Conservation (phyloP, 106 monocot genomes). For the Posidonia australis region DNA sequence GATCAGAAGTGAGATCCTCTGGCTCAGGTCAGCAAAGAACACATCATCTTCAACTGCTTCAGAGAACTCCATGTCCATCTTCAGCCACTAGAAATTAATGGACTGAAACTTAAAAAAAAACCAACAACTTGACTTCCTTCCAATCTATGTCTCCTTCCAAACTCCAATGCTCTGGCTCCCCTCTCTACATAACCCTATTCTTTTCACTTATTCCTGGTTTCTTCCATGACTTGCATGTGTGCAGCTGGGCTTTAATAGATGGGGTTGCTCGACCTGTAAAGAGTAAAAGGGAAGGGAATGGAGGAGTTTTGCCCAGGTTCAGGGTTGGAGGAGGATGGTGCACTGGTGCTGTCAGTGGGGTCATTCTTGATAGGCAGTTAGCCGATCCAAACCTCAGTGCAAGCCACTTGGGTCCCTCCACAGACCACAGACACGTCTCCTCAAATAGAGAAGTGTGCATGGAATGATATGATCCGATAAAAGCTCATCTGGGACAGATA, state of each 20-base stretch:
- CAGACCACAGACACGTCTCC: not conserved
- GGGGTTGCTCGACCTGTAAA: not conserved
- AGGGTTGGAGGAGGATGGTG: too few relatives aligned
- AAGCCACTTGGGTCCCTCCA: not conserved
- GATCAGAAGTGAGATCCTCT: constrained; percentile 46
- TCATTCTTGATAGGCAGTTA: too few relatives aligned
- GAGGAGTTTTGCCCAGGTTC: too few relatives aligned
- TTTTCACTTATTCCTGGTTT: not conserved
- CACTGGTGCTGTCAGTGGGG: too few relatives aligned
- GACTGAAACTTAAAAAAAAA: not conserved
- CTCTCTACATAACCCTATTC: not conserved
- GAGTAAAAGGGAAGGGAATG: not conserved
- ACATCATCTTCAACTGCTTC: constrained; percentile 40
- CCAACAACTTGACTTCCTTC: not conserved
- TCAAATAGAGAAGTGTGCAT: not conserved
- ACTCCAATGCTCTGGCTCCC: not conserved
- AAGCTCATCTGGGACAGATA: not conserved
- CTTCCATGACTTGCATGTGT: not conserved
- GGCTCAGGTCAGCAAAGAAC: constrained; percentile 58
- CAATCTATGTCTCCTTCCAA: not conserved
- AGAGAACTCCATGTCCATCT: constrained; percentile 2
- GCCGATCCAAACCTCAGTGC: not conserved
- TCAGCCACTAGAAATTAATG: not conserved
- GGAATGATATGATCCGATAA: not conserved
- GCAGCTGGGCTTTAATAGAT: not conserved